Evolutionary conservation across 495 filamentous ascomycete species (phyloP).

Genomic region (Neurospora sp.): DNA sequence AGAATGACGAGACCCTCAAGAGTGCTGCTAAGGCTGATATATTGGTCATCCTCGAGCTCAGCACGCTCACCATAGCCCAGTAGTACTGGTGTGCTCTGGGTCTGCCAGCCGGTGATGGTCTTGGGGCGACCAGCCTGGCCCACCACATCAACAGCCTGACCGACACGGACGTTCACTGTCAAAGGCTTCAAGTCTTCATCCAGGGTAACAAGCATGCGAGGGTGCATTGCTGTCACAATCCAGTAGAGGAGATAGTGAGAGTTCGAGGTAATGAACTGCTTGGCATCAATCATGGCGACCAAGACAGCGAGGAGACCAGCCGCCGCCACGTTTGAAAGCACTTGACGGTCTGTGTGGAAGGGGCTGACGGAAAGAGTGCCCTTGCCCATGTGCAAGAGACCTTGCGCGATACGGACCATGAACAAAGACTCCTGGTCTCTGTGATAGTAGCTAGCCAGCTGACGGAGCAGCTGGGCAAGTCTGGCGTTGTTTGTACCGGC

Average conservation of each 20-base stretch:
- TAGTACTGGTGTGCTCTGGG: conserved; percentile 93
- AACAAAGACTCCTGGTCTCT: conserved; percentile 90
- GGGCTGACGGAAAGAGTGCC: conserved; percentile 90
- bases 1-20: conserved; percentile 93
- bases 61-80: conserved; percentile 88
- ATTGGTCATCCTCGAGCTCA: conserved; percentile 96
- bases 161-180: conserved; percentile 91
- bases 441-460: conserved; percentile 96
- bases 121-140: conserved; percentile 94
- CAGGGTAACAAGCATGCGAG: conserved; percentile 88
- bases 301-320: conserved; percentile 85
- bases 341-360: conserved; percentile 96
- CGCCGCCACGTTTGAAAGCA: conserved; percentile 82
- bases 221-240: conserved; percentile 94
- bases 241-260: conserved; percentile 96
- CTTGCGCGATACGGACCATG: conserved; percentile 98
- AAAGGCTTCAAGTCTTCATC: conserved; percentile 91
- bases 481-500: conserved; percentile 98
- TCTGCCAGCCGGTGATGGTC: conserved; percentile 99
- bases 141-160: conserved; percentile 96
- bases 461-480: conserved; percentile 84
- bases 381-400: conserved; percentile 98
- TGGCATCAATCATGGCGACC: conserved; percentile 86
- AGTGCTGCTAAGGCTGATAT: conserved; percentile 78
- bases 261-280: conserved; percentile 81